Conservation (phyloP, 2,329 filamentous ascomycete genomes). For the Juglanconis juglandina region DNA sequence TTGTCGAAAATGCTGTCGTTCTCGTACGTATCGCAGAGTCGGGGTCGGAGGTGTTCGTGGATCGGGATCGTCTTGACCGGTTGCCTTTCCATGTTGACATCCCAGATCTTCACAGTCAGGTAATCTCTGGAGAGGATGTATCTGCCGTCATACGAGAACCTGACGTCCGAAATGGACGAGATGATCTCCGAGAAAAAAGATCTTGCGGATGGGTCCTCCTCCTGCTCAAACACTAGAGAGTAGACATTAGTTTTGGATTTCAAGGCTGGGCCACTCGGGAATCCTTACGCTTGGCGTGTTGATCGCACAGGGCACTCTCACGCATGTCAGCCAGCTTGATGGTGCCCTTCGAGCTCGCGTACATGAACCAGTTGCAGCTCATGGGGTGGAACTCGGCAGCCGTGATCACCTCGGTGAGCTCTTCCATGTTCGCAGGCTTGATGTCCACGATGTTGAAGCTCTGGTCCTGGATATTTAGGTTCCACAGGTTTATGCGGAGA, state of each 20-base stretch:
- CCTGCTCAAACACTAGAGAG: constrained; percentile 86
- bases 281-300: constrained; percentile 84
- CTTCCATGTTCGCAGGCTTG: constrained; percentile 99
- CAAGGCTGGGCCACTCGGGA: constrained; percentile 6
- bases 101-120: constrained; percentile 98
- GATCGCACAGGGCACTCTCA: constrained; percentile 91
- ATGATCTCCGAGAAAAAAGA: constrained; percentile 99
- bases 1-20: constrained; percentile 99
- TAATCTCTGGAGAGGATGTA: constrained; percentile 98
- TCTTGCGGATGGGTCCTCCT: constrained; percentile 92
- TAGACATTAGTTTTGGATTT: neutral
- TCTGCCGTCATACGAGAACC: constrained; percentile 92
- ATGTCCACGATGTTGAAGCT: constrained; percentile 99
- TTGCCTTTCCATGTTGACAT: constrained; percentile 97
- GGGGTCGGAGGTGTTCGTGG: constrained; percentile 90
- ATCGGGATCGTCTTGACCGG: constrained; percentile 98
- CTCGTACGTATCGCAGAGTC: constrained; percentile 96
- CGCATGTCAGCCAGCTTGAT: constrained; percentile 99
- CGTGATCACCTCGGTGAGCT: constrained; percentile 97
- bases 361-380: constrained; percentile 99
- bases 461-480: constrained; percentile 97
- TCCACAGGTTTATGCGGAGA: constrained; percentile 96
- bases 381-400: constrained; percentile 95
- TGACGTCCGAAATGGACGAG: constrained; percentile 96
- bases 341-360: constrained; percentile 96